Base-by-base conservation (phyloP, 345 rosid genomes). In the Rhizophora apiculata region DNA sequence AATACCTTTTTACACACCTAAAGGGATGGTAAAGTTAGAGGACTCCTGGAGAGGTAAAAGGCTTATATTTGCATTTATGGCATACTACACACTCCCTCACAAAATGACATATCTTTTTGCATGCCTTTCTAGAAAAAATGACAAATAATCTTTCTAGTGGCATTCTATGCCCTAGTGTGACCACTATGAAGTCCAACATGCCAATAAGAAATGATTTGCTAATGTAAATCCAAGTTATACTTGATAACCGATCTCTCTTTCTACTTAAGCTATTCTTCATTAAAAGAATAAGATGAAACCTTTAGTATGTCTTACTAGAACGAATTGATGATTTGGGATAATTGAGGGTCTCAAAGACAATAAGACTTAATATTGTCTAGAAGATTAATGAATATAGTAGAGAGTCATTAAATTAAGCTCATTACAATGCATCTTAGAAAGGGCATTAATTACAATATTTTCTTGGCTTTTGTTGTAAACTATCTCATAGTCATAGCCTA, bases 331-430 rank as follows among this genome's bases (percentile, higher is more conserved):
- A 36, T 6, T 1, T 36, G 10, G 1, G 1, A 2, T 6, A 36
- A 8, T 1, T 36, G 2, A 4, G 39, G 2, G 7, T 36, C 10
- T 1, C 1, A 1, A 36, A 0, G 0, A 6, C 5, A 7, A 1
- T 1, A 36, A 8, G 1, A 6, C 10, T 36, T 36, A 36, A 36
- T 36, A 0, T 6, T 36, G 1, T 36, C 10, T 8, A 36, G 1
- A 6, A 36, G 2, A 36, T 39, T 3, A 8, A 11, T 8, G 2
- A 15, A 39, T 10, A 39, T 15, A 8, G 2, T 1, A 8, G 0
- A 39, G 10, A 3, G 46, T 3, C 46, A 39, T 39, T 10, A 39
- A 2, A 8, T 1, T 0, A 3, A 39, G 11, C 10, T 2, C 1
- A 9, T 10, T 39, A 39, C 16, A 39, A 9, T 39, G 3, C 3